phyloP scores from a whole-genome alignment of 1,284 basidiomycete species.

The Malassezia arunalokei region DNA sequence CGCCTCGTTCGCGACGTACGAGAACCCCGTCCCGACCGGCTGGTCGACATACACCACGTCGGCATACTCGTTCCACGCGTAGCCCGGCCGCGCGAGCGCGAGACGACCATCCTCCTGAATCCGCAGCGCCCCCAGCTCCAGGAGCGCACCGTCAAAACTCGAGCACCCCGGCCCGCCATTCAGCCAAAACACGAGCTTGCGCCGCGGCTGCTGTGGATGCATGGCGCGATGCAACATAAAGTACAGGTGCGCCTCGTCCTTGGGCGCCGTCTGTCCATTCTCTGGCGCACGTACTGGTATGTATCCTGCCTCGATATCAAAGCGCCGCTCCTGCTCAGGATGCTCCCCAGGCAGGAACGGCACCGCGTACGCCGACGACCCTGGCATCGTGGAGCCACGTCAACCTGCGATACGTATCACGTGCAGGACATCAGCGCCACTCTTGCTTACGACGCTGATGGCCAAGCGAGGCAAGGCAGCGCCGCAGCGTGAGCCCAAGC shows the following conservation, averaged over 20 bases:
- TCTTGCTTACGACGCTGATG: background rate
- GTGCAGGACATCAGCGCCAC: too few species aligned
- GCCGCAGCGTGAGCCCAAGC: background rate
- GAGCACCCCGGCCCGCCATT: slow-evolving; percentile 95
- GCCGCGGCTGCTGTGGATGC: slow-evolving; percentile 63
- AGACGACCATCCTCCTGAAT: slow-evolving; percentile 67
- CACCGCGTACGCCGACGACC: slow-evolving; percentile 7
- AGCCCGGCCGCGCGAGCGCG: slow-evolving; percentile 56
- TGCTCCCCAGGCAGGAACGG: slow-evolving; percentile 8
- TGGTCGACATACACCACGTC: slow-evolving; percentile 95
- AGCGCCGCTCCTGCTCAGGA: background rate
- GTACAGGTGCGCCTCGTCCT: slow-evolving; percentile 61
- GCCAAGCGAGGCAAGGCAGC: background rate
- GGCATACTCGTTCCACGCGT: slow-evolving; percentile 98
- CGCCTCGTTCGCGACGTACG: slow-evolving; percentile 70
- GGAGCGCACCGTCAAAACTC: slow-evolving; percentile 90
- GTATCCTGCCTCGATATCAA: slow-evolving; percentile 35
- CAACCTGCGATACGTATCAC: too few species aligned
- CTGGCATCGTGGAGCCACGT: too few species aligned
- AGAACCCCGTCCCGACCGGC: slow-evolving; percentile 87
- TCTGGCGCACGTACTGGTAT: slow-evolving; percentile 23
- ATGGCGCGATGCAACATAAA: slow-evolving; percentile 84
- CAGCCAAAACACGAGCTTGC: slow-evolving; percentile 87
- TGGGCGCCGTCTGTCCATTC: slow-evolving; percentile 7
- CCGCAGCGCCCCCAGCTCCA: slow-evolving; percentile 84